Base-by-base conservation (phyloP, 2,329 filamentous ascomycete species). In the Colletotrichum spinosum region DNA sequence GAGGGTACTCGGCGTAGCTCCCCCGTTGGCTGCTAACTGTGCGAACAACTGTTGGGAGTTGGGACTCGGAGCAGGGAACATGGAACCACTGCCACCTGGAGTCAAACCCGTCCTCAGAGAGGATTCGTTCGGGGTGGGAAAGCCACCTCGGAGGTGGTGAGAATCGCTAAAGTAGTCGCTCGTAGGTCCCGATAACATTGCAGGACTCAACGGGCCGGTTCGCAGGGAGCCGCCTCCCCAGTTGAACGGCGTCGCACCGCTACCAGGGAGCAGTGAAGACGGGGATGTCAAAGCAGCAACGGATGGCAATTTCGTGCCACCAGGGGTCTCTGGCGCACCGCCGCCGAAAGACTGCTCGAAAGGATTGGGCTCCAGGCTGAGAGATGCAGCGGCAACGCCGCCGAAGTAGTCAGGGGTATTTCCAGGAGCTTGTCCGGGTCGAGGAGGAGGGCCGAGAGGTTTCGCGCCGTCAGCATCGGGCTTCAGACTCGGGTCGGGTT, bases 51-150 rank as follows among this genome's bases (percentile, higher is more conserved):
- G 63, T 55, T 94, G 91, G 0, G 93, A 92, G 76, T 92, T 97
- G 41, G 93, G 94, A 76, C 92, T 97, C 2, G 93, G 91, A 59
- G 91, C 92, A 61, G 95, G 94, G 83, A 98, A 98, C 93, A 98
- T 98, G 72, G 94, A 97, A 72, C 94, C 95, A 76, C 94, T 94
- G 70, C 95, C 95, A 67, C 96, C 96, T 53, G 96, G 96, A 57
- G 96, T 98, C 70, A 98, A 81, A 61, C 96, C 96, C 66, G 94
- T 96, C 67, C 96, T 87, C 56, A 98, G 82, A 3, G 93, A 97
- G 8, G 95, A 98, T 80, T 99, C 96, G 87, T 97, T 97, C 1
- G 95, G 95, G 4, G 96, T 98, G 5, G 94, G 93, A 74, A 97
- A 97, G 58, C 92, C 92, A 71, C 93, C 90, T 69, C 92, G 88